Evolutionary conservation across 2,329 filamentous ascomycete species (phyloP).

Genomic region (Domatiomyces catenatus): DNA sequence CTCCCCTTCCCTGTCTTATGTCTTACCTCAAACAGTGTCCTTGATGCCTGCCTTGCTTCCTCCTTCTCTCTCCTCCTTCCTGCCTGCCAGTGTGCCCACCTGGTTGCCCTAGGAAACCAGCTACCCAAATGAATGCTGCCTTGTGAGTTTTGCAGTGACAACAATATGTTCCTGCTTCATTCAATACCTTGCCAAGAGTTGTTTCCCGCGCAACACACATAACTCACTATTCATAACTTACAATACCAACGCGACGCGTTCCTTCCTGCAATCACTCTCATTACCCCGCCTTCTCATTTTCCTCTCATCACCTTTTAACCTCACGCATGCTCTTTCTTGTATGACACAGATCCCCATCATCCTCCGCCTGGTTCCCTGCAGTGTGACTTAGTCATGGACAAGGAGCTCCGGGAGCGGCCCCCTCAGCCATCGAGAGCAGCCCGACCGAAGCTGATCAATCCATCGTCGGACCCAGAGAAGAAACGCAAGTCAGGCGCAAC

Average conservation of each 20-base stretch:
- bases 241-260: not conserved
- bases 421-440: not conserved
- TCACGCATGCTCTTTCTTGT: not conserved
- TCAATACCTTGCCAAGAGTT: not conserved
- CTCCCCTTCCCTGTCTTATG: not conserved
- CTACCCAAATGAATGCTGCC: not conserved
- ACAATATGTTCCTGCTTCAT: not conserved
- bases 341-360: not conserved
- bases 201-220: not conserved
- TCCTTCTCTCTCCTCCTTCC: not conserved
- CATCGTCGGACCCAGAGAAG: not conserved
- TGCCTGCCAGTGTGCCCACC: not conserved
- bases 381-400: not conserved
- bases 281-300: not conserved
- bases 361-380: not conserved
- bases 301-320: not conserved
- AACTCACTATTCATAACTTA: no score
- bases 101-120: not conserved
- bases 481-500: not conserved
- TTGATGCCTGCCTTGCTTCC: not conserved
- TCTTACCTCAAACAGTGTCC: not conserved
- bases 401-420: not conserved
- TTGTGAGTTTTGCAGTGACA: not conserved
- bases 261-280: not conserved
- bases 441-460: not conserved